Evolutionary conservation across 495 filamentous ascomycete species (phyloP).

Genomic region (Penicillium antarcticum): DNA sequence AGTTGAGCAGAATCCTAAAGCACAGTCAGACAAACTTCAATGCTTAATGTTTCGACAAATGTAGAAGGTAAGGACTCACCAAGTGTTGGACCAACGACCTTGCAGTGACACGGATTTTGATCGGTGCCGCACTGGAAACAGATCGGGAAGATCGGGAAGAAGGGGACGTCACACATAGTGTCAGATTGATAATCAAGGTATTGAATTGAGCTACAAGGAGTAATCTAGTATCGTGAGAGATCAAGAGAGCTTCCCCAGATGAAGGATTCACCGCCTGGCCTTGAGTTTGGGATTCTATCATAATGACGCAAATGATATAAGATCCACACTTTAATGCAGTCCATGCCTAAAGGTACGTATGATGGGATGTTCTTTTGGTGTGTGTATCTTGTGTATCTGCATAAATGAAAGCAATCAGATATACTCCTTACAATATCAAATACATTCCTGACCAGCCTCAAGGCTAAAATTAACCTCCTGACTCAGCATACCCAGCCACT

Average conservation of each 20-base stretch:
- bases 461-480: not conserved
- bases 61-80: slow-evolving; percentile 28
- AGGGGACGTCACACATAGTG: slow-evolving; percentile 37
- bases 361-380: no score
- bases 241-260: slow-evolving; percentile 4
- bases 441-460: not conserved
- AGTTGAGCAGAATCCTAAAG: slow-evolving; percentile 40
- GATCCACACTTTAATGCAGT: slow-evolving; percentile 7
- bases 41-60: not conserved
- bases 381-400: no score
- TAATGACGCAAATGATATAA: slow-evolving; percentile 24
- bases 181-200: not conserved
- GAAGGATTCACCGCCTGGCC: not conserved
- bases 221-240: not conserved
- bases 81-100: slow-evolving; percentile 58
- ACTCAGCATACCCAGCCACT: not conserved
- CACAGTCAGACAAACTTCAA: not conserved
- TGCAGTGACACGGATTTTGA: slow-evolving; percentile 61
- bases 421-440: not conserved
- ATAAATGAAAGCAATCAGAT: not conserved
- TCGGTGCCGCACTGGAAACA: slow-evolving; percentile 56
- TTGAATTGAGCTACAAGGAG: not conserved
- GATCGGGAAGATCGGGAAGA: slow-evolving; percentile 45
- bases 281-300: slow-evolving; percentile 12
- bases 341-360: not conserved